Evolutionary conservation across 2,329 filamentous ascomycete species (phyloP).

Genomic region (Ramularia collo-cygni): DNA sequence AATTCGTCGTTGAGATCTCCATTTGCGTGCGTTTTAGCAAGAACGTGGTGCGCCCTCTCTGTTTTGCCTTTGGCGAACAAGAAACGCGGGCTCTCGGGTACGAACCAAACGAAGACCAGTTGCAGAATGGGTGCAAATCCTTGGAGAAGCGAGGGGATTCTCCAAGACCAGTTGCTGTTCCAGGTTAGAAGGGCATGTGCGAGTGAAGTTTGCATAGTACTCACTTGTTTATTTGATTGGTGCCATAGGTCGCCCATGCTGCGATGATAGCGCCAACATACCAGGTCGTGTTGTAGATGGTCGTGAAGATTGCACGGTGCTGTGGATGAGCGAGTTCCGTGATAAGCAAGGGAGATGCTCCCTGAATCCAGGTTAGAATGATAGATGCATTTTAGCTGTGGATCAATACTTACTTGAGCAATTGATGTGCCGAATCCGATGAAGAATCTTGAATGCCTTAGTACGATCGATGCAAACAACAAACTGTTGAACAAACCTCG

Average conservation of each 20-base stretch:
- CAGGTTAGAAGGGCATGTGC: not conserved
- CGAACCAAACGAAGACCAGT: slow-evolving; percentile 42
- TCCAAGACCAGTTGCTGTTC: slow-evolving; percentile 42
- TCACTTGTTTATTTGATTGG: slow-evolving; percentile 30
- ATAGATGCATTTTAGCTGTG: no score
- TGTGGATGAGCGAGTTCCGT: slow-evolving; percentile 44
- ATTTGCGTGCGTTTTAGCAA: slow-evolving; percentile 49
- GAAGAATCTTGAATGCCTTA: no score
- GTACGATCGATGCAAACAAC: no score
- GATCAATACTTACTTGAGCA: no score
- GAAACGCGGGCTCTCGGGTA: slow-evolving; percentile 57
- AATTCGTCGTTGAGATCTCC: slow-evolving; percentile 39
- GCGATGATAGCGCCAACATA: slow-evolving; percentile 41
- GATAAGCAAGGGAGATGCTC: slow-evolving; percentile 26
- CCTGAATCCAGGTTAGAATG: slow-evolving; percentile 19
- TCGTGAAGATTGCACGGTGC: slow-evolving; percentile 43
- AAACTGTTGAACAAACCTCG: slow-evolving; percentile 21
- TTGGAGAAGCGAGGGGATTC: slow-evolving; percentile 49
- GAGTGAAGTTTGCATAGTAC: not conserved
- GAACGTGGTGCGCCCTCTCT: slow-evolving; percentile 45
- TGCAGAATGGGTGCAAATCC: slow-evolving; percentile 41
- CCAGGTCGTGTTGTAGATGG: slow-evolving; percentile 43
- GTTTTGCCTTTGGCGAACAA: slow-evolving; percentile 46
- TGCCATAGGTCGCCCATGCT: slow-evolving; percentile 43
- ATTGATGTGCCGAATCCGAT: no score